Conservation (phyloP, 2,329 filamentous ascomycete species). For the Venturiaceae sp. region DNA sequence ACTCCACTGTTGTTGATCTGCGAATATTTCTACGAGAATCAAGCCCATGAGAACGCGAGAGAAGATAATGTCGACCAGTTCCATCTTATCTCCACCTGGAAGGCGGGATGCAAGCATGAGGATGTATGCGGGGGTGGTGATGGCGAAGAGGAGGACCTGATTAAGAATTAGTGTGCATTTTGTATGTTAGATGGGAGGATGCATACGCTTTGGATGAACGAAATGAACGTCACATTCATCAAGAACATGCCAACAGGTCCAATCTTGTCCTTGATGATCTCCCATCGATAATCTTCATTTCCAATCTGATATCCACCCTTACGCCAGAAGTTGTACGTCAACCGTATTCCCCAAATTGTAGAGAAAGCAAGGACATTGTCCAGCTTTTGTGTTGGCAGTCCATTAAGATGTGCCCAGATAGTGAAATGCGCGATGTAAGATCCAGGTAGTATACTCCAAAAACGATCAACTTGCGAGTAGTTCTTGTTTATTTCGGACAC, state of each 20-base stretch:
- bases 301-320: constrained; percentile 85
- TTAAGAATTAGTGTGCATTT: not conserved
- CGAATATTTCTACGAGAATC: constrained; percentile 62
- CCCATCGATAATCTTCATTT: constrained; percentile 93
- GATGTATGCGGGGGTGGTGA: constrained; percentile 75
- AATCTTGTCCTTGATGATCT: constrained; percentile 58
- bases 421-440: constrained; percentile 79
- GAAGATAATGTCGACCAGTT: constrained; percentile 47
- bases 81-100: constrained; percentile 33
- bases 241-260: constrained; percentile 62
- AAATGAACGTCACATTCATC: constrained; percentile 86
- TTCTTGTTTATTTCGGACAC: constrained; percentile 81
- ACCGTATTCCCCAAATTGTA: constrained; percentile 72
- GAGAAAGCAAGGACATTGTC: constrained; percentile 65
- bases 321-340: constrained; percentile 96
- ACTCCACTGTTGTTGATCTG: constrained; percentile 91
- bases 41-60: constrained; percentile 45
- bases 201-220: constrained; percentile 56
- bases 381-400: constrained; percentile 58
- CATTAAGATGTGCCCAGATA: constrained; percentile 69
- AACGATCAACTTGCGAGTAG: constrained; percentile 91
- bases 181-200: not conserved
- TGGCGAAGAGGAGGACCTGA: constrained; percentile 63
- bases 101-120: constrained; percentile 65
- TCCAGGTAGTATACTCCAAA: constrained; percentile 84